phyloP scores from a whole-genome alignment of 345 rosid genomes.

The Brassica rapa region DNA sequence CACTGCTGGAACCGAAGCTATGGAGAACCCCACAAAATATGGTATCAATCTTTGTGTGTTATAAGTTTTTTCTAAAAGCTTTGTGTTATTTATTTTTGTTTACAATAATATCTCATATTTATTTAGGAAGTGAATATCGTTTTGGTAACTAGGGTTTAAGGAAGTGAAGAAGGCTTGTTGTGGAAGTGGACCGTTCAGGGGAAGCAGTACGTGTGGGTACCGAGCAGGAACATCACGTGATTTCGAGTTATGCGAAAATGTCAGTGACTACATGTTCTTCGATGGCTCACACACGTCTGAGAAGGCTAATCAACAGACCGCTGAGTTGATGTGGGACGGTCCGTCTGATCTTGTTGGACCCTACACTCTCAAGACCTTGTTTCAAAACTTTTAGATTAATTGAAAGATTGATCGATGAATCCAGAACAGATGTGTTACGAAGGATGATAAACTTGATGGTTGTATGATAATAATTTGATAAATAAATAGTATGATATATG shows the following conservation, averaged over 20 bases:
- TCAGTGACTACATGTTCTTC: constrained; percentile 47
- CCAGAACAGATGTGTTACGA: background rate
- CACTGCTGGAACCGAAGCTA: constrained; percentile 41
- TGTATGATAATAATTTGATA: background rate
- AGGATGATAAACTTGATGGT: background rate
- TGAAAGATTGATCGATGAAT: background rate
- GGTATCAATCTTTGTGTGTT: constrained; percentile 45
- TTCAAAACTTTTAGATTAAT: constrained; percentile 11
- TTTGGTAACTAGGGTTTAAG: constrained; percentile 51
- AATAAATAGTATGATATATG: background rate
- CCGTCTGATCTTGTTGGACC: constrained; percentile 34
- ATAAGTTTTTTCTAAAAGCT: too few relatives aligned
- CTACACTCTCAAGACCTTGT: constrained; percentile 39
- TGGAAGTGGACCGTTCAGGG: constrained; percentile 64
- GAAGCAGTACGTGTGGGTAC: constrained; percentile 60
- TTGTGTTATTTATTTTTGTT: background rate
- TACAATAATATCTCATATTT: background rate
- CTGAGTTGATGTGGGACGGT: constrained; percentile 51
- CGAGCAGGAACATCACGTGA: constrained; percentile 19
- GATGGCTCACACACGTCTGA: constrained; percentile 44
- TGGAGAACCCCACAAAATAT: constrained; percentile 56
- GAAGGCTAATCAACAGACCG: constrained; percentile 41
- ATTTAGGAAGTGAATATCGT: too few relatives aligned
- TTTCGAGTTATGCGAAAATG: constrained; percentile 36
- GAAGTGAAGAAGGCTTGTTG: constrained; percentile 69